Base-by-base conservation (phyloP, 352 stramenopile species). In the Detonula confervacea region DNA sequence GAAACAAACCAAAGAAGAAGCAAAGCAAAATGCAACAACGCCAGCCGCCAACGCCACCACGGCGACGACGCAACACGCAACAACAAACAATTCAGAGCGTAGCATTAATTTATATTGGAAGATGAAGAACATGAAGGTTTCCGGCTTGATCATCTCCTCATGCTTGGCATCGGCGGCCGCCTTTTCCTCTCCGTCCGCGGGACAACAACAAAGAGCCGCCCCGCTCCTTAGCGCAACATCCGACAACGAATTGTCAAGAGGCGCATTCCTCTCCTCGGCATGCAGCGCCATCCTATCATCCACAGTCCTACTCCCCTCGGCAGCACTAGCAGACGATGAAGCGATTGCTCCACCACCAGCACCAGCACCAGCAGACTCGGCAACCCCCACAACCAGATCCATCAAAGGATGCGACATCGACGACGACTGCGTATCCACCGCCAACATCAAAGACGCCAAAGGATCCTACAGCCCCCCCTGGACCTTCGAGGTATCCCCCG, bases 351-450 rank as follows among this genome's bases (percentile, higher is more conserved):
- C n/a, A n/a, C n/a, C n/a, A n/a, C n/a, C n/a, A n/a, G n/a, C n/a
- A n/a, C n/a, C n/a, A n/a, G n/a, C n/a, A n/a, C n/a, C n/a, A n/a
- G 46, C 68, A 24, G 35, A 37, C 4, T 30, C 57, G 7, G 7
- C 22, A 35, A 18, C 56, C 16, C 29, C 29, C 25, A 11, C 57
- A 37, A 42, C 22, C 39, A 47, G 30, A 68, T 69, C 57, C 24
- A 81, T 88, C 16, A 66, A 22, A 5, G 51, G 25, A 18, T 84
- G 76, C 57, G 51, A 64, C 7, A 2, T 63, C 47, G 57, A 60
- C 51, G 44, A 80, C 33, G 72, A 86, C 33, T 94, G 88, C 51
- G 75, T 92, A n/a, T 92, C 88, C 6, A 92, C 88, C 6, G 64
- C 80, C 11, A 90, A 87, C 49, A 83, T 92, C 14, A 82, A 81